Evolutionary conservation across 2,329 filamentous ascomycete species (phyloP).

Genomic region (Catunica adiposa): DNA sequence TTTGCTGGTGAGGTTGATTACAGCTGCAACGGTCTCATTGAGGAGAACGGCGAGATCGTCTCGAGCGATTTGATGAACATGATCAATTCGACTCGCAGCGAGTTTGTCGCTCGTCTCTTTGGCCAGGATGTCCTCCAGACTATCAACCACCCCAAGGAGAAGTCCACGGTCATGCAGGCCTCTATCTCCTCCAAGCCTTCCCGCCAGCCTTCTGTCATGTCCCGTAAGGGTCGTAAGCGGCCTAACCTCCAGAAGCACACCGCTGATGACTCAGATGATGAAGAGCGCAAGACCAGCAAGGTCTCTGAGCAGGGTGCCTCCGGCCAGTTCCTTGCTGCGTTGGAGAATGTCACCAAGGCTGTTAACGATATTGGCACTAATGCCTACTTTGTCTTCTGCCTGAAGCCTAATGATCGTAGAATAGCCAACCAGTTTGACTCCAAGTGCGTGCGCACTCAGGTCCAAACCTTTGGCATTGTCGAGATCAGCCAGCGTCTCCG

Average conservation of each 20-base stretch:
- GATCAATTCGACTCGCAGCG: conserved; percentile 71
- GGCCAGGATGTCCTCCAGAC: conserved; percentile 92
- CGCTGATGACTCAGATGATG: conserved; percentile 30
- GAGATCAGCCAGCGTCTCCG: conserved; percentile 89
- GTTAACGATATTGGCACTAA: conserved; percentile 72
- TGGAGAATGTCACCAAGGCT: conserved; percentile 83
- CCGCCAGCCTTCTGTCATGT: conserved; percentile 82
- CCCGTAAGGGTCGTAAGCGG: conserved; percentile 38
- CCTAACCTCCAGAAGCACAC: conserved; percentile 28
- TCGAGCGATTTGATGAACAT: conserved; percentile 92
- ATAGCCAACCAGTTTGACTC: conserved; percentile 99
- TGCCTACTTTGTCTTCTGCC: conserved; percentile 87
- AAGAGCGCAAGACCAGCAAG: conserved; percentile 25
- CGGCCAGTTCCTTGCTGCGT: conserved; percentile 73
- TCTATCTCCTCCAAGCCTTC: conserved; percentile 91
- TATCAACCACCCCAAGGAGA: conserved; percentile 82
- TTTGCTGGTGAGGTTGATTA: conserved; percentile 97
- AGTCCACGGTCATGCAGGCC: conserved; percentile 81
- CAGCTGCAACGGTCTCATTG: conserved; percentile 66
- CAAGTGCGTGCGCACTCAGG: conserved; percentile 88
- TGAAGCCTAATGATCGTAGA: conserved; percentile 91
- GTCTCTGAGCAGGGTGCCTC: conserved; percentile 65
- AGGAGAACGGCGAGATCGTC: conserved; percentile 92
- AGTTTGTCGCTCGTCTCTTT: conserved; percentile 79
- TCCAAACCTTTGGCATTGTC: conserved; percentile 89